These are phyloP conservation scores for Cystobasidiaceae sp. DNA, from an alignment of 1,284 basidiomycete genomes.

Conservation along the genomic window DNA sequence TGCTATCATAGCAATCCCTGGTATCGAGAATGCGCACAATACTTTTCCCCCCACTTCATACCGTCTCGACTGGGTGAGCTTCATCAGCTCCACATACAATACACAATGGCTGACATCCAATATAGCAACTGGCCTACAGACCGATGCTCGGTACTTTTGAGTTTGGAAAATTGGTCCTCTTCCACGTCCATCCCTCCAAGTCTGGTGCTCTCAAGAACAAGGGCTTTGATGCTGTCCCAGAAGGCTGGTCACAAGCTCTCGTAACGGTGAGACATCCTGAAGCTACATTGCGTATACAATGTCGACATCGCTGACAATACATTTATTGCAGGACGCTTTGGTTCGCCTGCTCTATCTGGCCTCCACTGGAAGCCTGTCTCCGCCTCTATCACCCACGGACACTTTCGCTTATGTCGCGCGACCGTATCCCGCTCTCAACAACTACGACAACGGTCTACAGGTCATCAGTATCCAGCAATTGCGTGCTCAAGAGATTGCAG, in stretches of 20 bases:
- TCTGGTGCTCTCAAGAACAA: neutral
- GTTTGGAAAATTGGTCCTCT: neutral
- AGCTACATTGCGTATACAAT: too few relatives aligned
- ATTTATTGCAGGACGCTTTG: neutral
- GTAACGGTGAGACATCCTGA: neutral
- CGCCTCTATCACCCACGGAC: neutral
- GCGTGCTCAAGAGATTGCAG: neutral
- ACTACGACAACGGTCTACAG: neutral
- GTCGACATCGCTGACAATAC: neutral
- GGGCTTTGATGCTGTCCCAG: neutral
- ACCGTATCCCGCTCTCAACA: neutral
- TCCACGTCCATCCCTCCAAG: neutral
- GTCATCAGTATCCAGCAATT: neutral
- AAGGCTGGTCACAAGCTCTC: neutral
- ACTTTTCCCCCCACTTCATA: neutral
- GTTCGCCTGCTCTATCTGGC: neutral
- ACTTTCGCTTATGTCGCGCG: neutral
- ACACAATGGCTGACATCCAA: neutral
- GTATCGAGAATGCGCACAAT: neutral
- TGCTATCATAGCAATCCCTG: neutral
- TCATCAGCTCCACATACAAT: neutral
- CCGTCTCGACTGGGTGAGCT: neutral
- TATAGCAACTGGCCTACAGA: neutral
- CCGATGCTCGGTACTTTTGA: neutral
- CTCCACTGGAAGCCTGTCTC: neutral